Conservation (phyloP, 2,329 filamentous ascomycete genomes). For the Penicillium olsonii region DNA sequence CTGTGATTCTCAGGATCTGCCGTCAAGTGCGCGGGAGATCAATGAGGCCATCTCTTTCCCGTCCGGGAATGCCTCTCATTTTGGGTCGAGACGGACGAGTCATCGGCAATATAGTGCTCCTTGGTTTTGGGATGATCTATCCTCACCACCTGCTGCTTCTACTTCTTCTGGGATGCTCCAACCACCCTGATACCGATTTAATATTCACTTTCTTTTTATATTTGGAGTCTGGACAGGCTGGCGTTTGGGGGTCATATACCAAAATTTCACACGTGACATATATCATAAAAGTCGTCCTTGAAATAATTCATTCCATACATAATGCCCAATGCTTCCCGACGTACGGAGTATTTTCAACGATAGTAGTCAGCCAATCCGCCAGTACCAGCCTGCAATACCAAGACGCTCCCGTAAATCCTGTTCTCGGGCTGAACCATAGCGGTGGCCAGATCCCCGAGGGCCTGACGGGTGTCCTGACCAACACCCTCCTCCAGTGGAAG, state of each 20-base stretch:
- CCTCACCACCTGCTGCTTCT: neutral
- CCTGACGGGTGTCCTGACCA: constrained; percentile 31
- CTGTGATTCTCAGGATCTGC: constrained; percentile 10
- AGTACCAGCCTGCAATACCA: constrained; percentile 66
- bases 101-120: constrained; percentile 11
- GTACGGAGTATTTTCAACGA: constrained; percentile 1
- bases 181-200: neutral
- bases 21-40: constrained; percentile 15
- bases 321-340: too few relatives aligned
- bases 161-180: neutral
- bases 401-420: constrained; percentile 65
- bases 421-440: constrained; percentile 56
- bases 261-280: neutral
- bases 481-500: constrained; percentile 38
- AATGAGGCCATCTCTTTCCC: constrained; percentile 12
- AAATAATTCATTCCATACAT: neutral
- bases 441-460: constrained; percentile 37
- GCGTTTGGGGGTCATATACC: neutral
- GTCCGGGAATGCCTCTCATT: constrained; percentile 1
- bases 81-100: neutral
- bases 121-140: constrained; percentile 11
- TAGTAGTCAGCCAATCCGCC: constrained; percentile 2
- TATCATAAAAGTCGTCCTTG: neutral
- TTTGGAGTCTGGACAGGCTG: neutral
- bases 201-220: neutral